Percentiles rank a stretch among this genome's conserved stretches.
Evolutionary conservation across 169 alveolate genomes (phyloP).

Genomic region (Miamiensis avidus): DNA sequence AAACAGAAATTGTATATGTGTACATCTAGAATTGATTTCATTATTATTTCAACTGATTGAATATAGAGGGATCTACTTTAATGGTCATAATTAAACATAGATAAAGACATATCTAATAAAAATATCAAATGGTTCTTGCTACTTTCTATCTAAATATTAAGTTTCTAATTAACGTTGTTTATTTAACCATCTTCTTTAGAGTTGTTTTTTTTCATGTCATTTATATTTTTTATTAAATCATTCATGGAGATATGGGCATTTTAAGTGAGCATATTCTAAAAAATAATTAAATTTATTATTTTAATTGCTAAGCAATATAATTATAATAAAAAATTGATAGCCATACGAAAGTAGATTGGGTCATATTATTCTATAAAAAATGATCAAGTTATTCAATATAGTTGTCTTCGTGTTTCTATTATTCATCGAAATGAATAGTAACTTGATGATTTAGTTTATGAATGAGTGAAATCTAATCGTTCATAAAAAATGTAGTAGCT

Average conservation of each 20-base stretch:
- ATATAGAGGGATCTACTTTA: neutral
- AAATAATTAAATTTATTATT: too few relatives aligned
- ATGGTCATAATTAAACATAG: slow-evolving; percentile 21
- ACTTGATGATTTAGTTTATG: slow-evolving; percentile 47
- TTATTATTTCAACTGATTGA: slow-evolving; percentile 11
- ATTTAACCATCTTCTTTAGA: neutral
- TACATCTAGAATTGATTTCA: slow-evolving; percentile 27
- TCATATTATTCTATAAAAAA: neutral
- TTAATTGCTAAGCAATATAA: too few relatives aligned
- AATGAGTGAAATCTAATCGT: too few relatives aligned
- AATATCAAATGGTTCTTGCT: slow-evolving; percentile 19
- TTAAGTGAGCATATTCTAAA: slow-evolving; percentile 17
- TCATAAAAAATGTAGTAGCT: neutral
- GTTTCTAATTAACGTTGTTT: neutral
- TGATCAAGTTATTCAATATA: slow-evolving; percentile 61
- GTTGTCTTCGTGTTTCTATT: slow-evolving; percentile 70
- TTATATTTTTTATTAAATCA: neutral
- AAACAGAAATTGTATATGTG: neutral
- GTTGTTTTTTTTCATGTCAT: neutral
- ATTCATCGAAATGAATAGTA: slow-evolving; percentile 70
- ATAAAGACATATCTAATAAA: slow-evolving; percentile 15
- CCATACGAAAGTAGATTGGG: slow-evolving; percentile 4
- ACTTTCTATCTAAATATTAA: slow-evolving; percentile 3
- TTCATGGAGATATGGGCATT: neutral
- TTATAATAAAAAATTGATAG: neutral